Evolutionary conservation across 1,139 yeast species (phyloP).

Genomic region (Pichiaceae sp.): DNA sequence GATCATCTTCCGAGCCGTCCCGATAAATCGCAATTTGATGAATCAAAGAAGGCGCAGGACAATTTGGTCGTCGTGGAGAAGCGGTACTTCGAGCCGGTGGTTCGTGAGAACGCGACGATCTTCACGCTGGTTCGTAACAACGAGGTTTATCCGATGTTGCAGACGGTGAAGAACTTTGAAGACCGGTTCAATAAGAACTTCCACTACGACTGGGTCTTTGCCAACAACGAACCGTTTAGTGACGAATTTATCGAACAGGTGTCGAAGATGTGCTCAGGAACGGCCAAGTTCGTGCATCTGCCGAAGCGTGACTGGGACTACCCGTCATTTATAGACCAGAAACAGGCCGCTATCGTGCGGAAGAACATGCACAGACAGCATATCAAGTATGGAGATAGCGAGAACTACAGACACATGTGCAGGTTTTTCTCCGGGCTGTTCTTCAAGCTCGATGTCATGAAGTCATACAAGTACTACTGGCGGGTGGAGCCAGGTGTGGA

Average conservation of each 20-base stretch:
- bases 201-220: slow-evolving; percentile 54
- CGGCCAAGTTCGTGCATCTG: slow-evolving; percentile 48
- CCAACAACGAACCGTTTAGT: slow-evolving; percentile 44
- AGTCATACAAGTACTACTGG: slow-evolving; percentile 35
- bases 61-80: background rate
- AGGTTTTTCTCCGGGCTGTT: slow-evolving; percentile 47
- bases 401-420: slow-evolving; percentile 53
- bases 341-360: slow-evolving; percentile 44
- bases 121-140: slow-evolving; percentile 47
- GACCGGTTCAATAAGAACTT: slow-evolving; percentile 44
- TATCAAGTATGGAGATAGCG: slow-evolving; percentile 46
- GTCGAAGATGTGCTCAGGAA: slow-evolving; percentile 45
- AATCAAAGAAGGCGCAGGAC: background rate
- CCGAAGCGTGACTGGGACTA: slow-evolving; percentile 60
- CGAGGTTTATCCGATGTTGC: slow-evolving; percentile 37
- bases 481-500: slow-evolving; percentile 52
- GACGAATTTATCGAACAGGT: slow-evolving; percentile 37
- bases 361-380: slow-evolving; percentile 32
- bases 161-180: slow-evolving; percentile 42
- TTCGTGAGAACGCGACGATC: slow-evolving; percentile 38
- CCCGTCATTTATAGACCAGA: slow-evolving; percentile 57
- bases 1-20: background rate
- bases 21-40: background rate
- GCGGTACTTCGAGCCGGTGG: background rate
- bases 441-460: slow-evolving; percentile 27